Conservation (phyloP, 1,139 yeast species). For the Pichia sp. region DNA sequence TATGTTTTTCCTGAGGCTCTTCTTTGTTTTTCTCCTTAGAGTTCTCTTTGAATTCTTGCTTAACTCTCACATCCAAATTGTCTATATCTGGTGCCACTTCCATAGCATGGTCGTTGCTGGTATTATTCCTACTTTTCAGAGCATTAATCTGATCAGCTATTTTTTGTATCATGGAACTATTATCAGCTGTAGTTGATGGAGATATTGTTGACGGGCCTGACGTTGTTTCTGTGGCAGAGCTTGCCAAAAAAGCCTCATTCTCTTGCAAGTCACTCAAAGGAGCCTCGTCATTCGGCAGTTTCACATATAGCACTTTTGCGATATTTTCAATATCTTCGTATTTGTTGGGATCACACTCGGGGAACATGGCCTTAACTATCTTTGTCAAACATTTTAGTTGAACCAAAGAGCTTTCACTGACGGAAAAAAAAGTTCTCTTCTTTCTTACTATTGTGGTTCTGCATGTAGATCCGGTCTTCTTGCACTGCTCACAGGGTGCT, state of each 20-base stretch:
- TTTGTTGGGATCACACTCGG: slow-evolving; percentile 36
- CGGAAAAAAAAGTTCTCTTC: slow-evolving; percentile 31
- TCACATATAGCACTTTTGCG: slow-evolving; percentile 32
- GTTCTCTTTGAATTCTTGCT: neutral
- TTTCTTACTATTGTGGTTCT: slow-evolving; percentile 35
- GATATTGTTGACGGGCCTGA: neutral
- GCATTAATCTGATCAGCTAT: slow-evolving; percentile 3
- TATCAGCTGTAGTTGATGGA: neutral
- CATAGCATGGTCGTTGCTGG: neutral
- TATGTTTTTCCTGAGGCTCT: neutral
- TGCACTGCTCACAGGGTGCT: slow-evolving; percentile 34
- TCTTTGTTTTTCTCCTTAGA: no score
- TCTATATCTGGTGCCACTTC: neutral
- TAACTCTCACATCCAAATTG: neutral
- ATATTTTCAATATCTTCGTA: slow-evolving; percentile 33
- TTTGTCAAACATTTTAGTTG: slow-evolving; percentile 33
- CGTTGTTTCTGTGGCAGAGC: slow-evolving; percentile 25
- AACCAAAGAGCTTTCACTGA: slow-evolving; percentile 29
- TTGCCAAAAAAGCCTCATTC: slow-evolving; percentile 22
- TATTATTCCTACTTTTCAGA: neutral
- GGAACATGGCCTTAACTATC: slow-evolving; percentile 35
- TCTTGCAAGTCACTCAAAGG: neutral
- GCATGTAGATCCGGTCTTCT: slow-evolving; percentile 31
- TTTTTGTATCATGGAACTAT: neutral
- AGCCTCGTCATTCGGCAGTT: slow-evolving; percentile 29